Base-by-base conservation (phyloP, 1,139 yeast species). In the Saccharomyces hybrid region DNA sequence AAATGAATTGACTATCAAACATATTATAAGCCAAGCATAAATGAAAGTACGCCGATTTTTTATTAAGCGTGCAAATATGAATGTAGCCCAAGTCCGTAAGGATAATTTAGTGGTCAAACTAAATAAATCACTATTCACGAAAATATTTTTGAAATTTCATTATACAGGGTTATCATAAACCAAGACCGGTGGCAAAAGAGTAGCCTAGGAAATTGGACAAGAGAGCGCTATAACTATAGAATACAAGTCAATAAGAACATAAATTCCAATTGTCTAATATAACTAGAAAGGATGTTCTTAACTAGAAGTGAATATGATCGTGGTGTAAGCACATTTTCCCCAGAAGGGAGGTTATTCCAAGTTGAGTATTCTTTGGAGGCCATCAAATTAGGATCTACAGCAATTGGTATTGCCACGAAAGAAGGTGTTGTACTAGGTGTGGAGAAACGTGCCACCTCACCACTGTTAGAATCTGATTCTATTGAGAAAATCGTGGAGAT, bases 291-390 rank as follows among this genome's bases (percentile, higher is more conserved):
- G 54, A 93, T 93, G 99, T 95, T 95, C 75, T 81, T 95, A 65
- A 95, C 99, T 27, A 85, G 99, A 85, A 88, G 96, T 75, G 99
- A 95, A 78, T 95, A 95, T 73, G 99, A 95, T 71, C 88, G 99
- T 74, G 99, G 99, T 60, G 99, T 95, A 54, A 87, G 95, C 68
- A 93, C 99, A 6, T 95, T 95, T 73, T 91, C 98, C 1, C 99
- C 99, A 14, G 99, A 95, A 73, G 99, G 99, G 32, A 87, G 99
- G 70, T 78, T 95, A 59, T 95, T 95, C 75, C 99, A 95, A 75
- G 99, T 95, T 49, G 99, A 95, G 72, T 95, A 95, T 73, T 95
- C 99, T 13, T 77, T 93, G 53, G 99, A 95, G 73, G 99, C 99
- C 52, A 95, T 95, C 72, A 95, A 93, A 71, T 79, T 86, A 60